Evolutionary conservation across 495 filamentous ascomycete genomes (phyloP), one percentile per base, ranked within the genome.

Genomic region (Lasiosphaeria miniovina): DNA sequence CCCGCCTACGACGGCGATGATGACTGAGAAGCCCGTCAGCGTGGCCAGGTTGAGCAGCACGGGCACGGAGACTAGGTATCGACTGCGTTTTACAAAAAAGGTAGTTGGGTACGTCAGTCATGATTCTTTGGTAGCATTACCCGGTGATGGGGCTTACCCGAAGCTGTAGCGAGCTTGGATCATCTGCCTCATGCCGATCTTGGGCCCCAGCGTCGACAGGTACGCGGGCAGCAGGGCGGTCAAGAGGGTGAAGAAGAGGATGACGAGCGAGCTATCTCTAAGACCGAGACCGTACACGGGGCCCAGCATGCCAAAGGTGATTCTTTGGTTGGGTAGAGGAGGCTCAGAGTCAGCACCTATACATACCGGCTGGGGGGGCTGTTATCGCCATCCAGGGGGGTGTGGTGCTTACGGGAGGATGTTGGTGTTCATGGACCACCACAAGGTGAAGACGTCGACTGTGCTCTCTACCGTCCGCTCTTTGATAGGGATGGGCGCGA

Each of bases 221-320:
- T 81, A 84, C 4, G 78, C 80, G n/a, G 78, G 76, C 4, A 78
- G 67, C 4, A 75, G 55, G 0, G 80, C 77, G 4, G 75, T 77
- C 48, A 83, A 55, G 31, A 84, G 64, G 40, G 75, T 79, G 64
- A 84, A 84, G 71, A 85, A 84, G 12, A 85, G 54, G 52, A 85
- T 83, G 52, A 83, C 71, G 34, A 85, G 59, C 2, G 76, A 59
- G 35, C 73, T 67, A 54, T 84, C 78, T 32, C 79, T 62, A 5
- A 85, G 69, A 31, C 70, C 65, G 57, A 85, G 67, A 0, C 75
- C 78, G 61, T 78, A 83, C 1, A 74, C 66, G 4, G 78, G 79
- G 1, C 80, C 81, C 6, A 84, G 69, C 74, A 85, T 80, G 43
- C 82, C 82, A 17, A 82, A 83, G 4, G 80, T 82, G 54, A 85